phyloP scores from a whole-genome alignment of 73 alveolate genomes.

The Paramecium biaurelia region DNA sequence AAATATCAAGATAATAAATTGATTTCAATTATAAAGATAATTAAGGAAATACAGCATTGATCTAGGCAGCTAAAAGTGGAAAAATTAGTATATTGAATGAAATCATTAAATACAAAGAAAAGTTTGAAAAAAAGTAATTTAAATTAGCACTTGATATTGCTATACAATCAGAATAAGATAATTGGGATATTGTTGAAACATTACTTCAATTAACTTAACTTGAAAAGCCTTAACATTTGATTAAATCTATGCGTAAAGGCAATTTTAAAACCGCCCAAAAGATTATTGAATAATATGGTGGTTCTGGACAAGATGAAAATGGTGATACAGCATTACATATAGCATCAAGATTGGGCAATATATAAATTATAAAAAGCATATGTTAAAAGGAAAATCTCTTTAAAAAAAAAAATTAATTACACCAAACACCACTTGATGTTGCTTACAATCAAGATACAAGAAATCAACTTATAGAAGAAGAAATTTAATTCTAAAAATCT shows the following conservation, averaged over 20 bases:
- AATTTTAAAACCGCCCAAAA: constrained; percentile 9
- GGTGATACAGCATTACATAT: constrained; percentile 61
- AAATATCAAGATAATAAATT: background rate
- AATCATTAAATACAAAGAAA: background rate
- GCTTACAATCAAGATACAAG: background rate
- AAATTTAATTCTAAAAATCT: background rate
- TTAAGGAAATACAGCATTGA: constrained; percentile 14
- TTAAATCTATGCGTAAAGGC: background rate
- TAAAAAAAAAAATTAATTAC: background rate
- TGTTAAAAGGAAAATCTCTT: background rate
- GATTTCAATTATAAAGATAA: background rate
- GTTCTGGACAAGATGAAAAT: constrained; percentile 5
- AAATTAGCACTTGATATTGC: background rate
- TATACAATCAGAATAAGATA: background rate
- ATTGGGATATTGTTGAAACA: constrained; percentile 44
- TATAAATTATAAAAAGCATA: constrained; percentile 12
- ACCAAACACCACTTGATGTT: background rate
- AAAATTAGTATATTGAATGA: background rate
- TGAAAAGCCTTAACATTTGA: constrained; percentile 12
- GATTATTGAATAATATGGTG: background rate
- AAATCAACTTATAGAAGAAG: background rate
- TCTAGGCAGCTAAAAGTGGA: background rate
- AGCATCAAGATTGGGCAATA: constrained; percentile 31
- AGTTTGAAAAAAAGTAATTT: background rate
- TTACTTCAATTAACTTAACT: background rate